A percentile compares a stretch with the other conserved stretches of the same genome.
These are phyloP conservation scores for Tanacetum coccineum DNA, from an alignment of 129 eudicot genomes.

Conservation along the genomic window DNA sequence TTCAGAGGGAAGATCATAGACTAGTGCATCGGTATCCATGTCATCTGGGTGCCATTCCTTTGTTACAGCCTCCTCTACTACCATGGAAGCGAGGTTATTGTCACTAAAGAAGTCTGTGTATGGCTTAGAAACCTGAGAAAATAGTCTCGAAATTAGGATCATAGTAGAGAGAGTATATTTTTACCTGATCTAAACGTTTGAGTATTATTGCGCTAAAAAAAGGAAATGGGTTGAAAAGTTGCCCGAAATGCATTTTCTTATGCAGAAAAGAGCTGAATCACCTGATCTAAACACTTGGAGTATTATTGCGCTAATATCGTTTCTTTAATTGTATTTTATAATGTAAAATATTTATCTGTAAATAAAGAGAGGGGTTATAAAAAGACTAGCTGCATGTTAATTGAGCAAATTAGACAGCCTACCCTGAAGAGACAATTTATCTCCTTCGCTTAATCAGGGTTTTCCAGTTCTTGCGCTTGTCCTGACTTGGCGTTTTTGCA, in stretches of 20 bases:
- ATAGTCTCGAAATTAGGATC: not conserved
- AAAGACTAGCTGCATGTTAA: not conserved
- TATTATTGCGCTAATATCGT: not conserved
- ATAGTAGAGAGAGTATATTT: not conserved
- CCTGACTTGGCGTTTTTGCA: constrained; percentile 59
- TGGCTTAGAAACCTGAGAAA: constrained; percentile 68
- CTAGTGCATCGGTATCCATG: constrained; percentile 34
- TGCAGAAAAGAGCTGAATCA: too few relatives aligned
- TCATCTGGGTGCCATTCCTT: constrained; percentile 35
- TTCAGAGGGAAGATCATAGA: constrained; percentile 27
- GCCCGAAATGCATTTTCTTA: too few relatives aligned
- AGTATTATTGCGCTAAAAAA: too few relatives aligned
- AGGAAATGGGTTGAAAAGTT: not conserved
- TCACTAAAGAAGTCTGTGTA: constrained; percentile 54
- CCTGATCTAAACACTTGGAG: too few relatives aligned
- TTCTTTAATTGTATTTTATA: not conserved
- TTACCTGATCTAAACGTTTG: too few relatives aligned
- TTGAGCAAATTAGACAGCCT: not conserved
- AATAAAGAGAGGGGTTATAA: not conserved
- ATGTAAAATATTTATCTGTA: not conserved
- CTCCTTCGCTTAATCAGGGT: constrained; percentile 65
- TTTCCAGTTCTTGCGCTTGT: constrained; percentile 54
- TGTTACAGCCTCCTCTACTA: constrained; percentile 28
- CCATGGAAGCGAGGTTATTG: constrained; percentile 41
- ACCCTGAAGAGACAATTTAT: constrained; percentile 63